Base-by-base conservation (phyloP, 2,329 filamentous ascomycete species). In the Calonectria pauciramosa region DNA sequence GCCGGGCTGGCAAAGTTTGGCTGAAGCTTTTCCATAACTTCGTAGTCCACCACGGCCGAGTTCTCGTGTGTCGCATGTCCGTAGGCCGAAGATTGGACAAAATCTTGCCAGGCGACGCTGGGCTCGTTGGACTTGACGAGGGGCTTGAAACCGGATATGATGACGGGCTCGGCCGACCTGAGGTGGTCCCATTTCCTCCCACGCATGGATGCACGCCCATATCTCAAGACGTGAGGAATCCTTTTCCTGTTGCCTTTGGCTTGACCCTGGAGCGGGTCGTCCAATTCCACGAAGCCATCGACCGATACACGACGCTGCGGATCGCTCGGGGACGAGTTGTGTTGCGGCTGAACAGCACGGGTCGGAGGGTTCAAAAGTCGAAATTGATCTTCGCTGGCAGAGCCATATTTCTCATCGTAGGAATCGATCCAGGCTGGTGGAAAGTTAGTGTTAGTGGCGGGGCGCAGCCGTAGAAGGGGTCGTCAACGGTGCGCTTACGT, bases 181-280 rank as follows among this genome's bases (percentile, higher is more conserved):
- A 92, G 82, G 79, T 92, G 90, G 78, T 92, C 91, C 90, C 90
- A 92, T 84, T 88, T 88, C 73, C 90, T 87, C 4, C 90, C 90
- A 60, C 82, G 83, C 76, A 79, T 83, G 30, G 85, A 85, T 82
- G 88, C 82, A 83, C 87, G 87, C 56, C 89, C 87, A 77, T 89
- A 82, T 79, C 84, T 85, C 67, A 91, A 86, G 28, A 91, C 83
- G 68, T 86, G 85, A 67, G 88, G 87, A 26, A 91, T 82, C 73
- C 82, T 86, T 28, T 81, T 81, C 49, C 82, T 82, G 8, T 81
- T 78, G 41, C 82, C 82, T 67, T 84, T 82, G 2, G 82, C 83
- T 10, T 84, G 81, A 7, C 85, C 84, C 30, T 84, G 77, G 7
- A 83, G 77, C 32, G 84, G 84, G 67, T 89, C 86, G 8, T 85